Base-by-base conservation (phyloP, 192 early-diverging fungal genomes). In the Backusella macrospora region DNA sequence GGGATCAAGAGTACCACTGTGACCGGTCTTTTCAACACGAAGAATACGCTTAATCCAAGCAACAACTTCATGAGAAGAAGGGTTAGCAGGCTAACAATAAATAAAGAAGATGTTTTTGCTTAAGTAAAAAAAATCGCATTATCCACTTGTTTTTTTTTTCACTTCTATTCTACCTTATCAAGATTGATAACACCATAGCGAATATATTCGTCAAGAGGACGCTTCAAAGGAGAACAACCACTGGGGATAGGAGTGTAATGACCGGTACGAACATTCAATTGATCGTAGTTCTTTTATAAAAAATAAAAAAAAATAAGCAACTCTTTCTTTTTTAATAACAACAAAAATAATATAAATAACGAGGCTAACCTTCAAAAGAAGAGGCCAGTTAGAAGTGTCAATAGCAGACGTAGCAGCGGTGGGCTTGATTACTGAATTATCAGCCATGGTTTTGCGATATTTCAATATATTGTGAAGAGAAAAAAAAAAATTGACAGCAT, bases 11-110 rank as follows among this genome's bases (percentile, higher is more conserved):
- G 98, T 99, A 55, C 98, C 98, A 78, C 90, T 92, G 89, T 99
- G 98, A 37, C 98, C 98, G 59, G 98, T 99, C 82, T 99, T 99
- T 77, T 99, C 96, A 29, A 96, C 95, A 68, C 94, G 91, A 65
- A 99, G 89, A 71, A 99, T 99, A 72, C 96, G 93, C 45, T 95
- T 91, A 81, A 99, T 96, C 98, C 98, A 99, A 68, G 98, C 98
- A 65, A 99, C 98, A 26, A 99, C 98, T 85, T 99, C 98, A 88
- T 99, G 98, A 62, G 98, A 99, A 66, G 96, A 98, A 66, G 98
- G 98, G 87, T 99, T 99, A 40, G 98, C 91, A 42, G 98, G 98
- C 87, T 80, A 76, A 40, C 0, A 10, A 47, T 16, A 52, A 34
- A 74, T 40, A 21, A 67, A 10, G 29, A 34, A 34, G 2, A 34